Evolutionary conservation across 306 rosid genomes (phyloP).

Genomic region (Sicyos edulis): DNA sequence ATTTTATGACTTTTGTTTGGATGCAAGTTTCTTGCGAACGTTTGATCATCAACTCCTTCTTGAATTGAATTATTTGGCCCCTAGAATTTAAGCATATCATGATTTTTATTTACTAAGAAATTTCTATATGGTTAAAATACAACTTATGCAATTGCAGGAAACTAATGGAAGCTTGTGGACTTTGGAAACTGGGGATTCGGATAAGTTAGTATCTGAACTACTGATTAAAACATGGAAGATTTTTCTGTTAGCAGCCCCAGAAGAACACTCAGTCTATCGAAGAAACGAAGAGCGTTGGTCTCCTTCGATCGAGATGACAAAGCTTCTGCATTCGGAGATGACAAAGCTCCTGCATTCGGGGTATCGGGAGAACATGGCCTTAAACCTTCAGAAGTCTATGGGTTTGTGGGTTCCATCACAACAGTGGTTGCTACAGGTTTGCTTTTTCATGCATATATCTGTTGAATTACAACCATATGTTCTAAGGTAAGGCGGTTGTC

Average conservation of each 20-base stretch:
- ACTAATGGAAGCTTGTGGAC: constrained; percentile 50
- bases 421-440: constrained; percentile 70
- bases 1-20: not conserved
- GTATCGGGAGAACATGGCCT: constrained; percentile 70
- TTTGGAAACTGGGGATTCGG: not conserved
- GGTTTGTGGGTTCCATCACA: constrained; percentile 84
- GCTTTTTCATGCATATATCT: not conserved
- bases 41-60: not conserved
- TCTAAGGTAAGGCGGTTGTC: too few relatives aligned
- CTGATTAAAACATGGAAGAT: constrained; percentile 48
- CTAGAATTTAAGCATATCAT: not conserved
- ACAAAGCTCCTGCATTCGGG: constrained; percentile 45
- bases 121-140: not conserved
- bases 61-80: not conserved
- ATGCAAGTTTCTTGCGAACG: not conserved
- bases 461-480: too few relatives aligned
- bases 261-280: constrained; percentile 62
- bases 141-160: constrained; percentile 36
- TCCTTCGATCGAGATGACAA: constrained; percentile 43
- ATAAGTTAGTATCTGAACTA: not conserved
- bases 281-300: constrained; percentile 44
- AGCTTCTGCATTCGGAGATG: constrained; percentile 46
- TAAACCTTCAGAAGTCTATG: constrained; percentile 85
- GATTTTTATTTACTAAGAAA: not conserved
- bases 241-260: constrained; percentile 82